Percentiles rank a stretch among this genome's conserved stretches.
Evolutionary conservation across 139 green algal genomes (phyloP).

Genomic region (Chlamydomonas incerta): DNA sequence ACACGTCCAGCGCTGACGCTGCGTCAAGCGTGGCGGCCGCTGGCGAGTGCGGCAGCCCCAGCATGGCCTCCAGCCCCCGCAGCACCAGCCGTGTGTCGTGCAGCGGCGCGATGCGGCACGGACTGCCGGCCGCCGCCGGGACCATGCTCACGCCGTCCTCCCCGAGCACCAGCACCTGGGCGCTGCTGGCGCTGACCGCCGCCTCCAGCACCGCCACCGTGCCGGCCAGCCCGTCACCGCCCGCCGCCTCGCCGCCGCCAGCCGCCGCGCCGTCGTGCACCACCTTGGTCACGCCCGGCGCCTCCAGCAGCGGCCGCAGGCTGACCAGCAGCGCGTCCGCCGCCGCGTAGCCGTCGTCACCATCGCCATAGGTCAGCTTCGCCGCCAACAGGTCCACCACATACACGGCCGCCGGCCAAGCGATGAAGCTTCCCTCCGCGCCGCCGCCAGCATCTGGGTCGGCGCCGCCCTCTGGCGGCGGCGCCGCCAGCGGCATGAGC

Average conservation of each 20-base stretch:
- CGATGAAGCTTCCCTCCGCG: neutral
- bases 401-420: neutral
- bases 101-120: neutral
- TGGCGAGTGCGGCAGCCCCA: neutral
- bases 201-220: too few relatives aligned
- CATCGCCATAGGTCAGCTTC: neutral
- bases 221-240: neutral
- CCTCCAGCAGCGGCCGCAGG: neutral
- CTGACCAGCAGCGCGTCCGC: neutral
- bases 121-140: too few relatives aligned
- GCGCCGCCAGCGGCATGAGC: too few relatives aligned
- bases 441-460: neutral
- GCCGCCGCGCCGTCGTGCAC: slow-evolving; percentile 2
- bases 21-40: neutral
- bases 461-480: too few relatives aligned
- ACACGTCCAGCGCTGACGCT: neutral
- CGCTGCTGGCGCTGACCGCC: too few relatives aligned
- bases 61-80: neutral
- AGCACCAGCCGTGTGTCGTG: slow-evolving; percentile 19
- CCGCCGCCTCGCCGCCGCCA: neutral
- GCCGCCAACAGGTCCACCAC: slow-evolving; percentile 3
- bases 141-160: neutral
- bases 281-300: slow-evolving; percentile 6
- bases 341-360: neutral
- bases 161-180: too few relatives aligned